Conservation (phyloP, 257 asterid genomes). For the Ilex asprella region DNA sequence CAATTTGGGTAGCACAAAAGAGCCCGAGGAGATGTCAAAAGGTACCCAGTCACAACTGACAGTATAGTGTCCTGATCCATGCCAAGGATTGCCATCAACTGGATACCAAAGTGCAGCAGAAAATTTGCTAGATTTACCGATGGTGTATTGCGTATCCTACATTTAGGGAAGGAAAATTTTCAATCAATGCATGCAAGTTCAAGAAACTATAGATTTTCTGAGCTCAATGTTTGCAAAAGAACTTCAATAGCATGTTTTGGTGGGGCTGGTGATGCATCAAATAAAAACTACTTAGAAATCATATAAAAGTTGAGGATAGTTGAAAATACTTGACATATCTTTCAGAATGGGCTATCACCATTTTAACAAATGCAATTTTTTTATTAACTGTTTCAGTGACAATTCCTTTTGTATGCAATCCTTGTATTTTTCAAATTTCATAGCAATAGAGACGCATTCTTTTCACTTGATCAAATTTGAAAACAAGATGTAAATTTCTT, state of each 20-base stretch:
- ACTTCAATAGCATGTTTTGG: not conserved
- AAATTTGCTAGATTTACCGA: conserved; percentile 62
- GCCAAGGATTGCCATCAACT: conserved; percentile 66
- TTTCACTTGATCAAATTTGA: not conserved
- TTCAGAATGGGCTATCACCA: too few relatives aligned
- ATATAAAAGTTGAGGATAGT: too few relatives aligned
- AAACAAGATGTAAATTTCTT: not conserved
- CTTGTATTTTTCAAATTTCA: not conserved
- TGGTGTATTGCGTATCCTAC: conserved; percentile 74
- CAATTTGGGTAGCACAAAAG: conserved; percentile 21
- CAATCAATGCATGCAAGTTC: not conserved
- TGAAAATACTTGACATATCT: too few relatives aligned
- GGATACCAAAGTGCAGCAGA: conserved; percentile 80
- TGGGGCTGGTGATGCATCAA: too few relatives aligned
- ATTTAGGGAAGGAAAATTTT: conserved; percentile 2
- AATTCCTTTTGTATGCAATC: too few relatives aligned
- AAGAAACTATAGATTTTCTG: not conserved
- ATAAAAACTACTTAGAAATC: too few relatives aligned
- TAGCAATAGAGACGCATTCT: not conserved
- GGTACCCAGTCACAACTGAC: conserved; percentile 70
- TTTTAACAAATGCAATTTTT: too few relatives aligned
- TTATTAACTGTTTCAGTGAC: too few relatives aligned
- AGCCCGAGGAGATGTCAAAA: conserved; percentile 45
- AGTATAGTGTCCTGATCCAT: conserved; percentile 64
- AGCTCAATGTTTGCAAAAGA: too few relatives aligned